Percentiles rank a stretch among this genome's conserved stretches.
phyloP scores from a whole-genome alignment of 176 grass and related monocot species.

The Oryza punctata region DNA sequence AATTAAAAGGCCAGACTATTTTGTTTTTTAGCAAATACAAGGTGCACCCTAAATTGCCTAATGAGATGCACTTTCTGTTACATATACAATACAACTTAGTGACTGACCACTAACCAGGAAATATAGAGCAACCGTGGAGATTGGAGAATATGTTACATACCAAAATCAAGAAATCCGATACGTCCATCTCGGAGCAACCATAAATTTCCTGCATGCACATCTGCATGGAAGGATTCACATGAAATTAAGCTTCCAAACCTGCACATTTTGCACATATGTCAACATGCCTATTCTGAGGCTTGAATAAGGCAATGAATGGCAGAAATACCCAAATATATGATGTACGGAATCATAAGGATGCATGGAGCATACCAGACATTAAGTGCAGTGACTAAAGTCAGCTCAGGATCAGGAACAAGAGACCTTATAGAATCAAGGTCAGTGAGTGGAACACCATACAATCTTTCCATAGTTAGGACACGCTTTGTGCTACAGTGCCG shows the following conservation, averaged over 20 bases:
- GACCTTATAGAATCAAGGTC: constrained; percentile 94
- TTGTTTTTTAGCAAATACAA: neutral
- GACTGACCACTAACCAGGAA: neutral
- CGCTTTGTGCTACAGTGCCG: constrained; percentile 75
- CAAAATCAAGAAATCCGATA: constrained; percentile 96
- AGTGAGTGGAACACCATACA: constrained; percentile 94
- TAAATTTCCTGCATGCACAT: constrained; percentile 96
- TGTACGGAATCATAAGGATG: constrained; percentile 1
- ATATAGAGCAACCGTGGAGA: neutral
- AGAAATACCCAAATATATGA: neutral
- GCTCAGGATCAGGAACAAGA: constrained; percentile 93
- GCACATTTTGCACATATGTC: constrained; percentile 35
- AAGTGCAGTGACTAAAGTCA: constrained; percentile 83
- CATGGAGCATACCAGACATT: constrained; percentile 80
- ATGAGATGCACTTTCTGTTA: neutral
- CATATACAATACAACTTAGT: neutral
- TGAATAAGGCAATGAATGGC: neutral
- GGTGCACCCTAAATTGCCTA: neutral
- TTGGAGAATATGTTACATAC: constrained; percentile 38
- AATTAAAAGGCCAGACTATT: neutral
- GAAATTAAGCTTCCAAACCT: constrained; percentile 98
- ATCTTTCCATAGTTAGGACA: constrained; percentile 95
- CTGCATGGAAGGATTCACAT: constrained; percentile 93
- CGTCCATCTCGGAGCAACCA: constrained; percentile 95
- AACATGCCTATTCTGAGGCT: constrained; percentile 8